Evolutionary conservation across 768 basidiomycete genomes (phyloP).

Genomic region (Termitomyces sp.): DNA sequence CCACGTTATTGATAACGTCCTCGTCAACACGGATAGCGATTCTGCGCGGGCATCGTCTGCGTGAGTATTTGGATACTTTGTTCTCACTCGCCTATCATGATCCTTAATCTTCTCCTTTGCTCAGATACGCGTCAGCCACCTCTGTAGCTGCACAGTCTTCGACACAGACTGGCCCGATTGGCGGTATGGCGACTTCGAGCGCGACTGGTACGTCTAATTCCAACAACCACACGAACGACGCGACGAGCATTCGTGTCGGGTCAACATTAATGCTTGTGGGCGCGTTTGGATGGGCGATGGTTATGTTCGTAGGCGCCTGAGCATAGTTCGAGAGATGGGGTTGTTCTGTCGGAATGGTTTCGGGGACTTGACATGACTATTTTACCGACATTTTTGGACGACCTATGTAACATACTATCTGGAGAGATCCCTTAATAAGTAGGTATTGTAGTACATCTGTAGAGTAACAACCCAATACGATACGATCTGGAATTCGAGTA

Average conservation of each 20-base stretch:
- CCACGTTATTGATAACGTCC: slow-evolving; percentile 57
- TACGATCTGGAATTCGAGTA: not conserved
- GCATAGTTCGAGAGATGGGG: not conserved
- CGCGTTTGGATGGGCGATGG: not conserved
- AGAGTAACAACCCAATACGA: no score
- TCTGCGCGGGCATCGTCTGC: slow-evolving; percentile 47
- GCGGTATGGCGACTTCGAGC: slow-evolving; percentile 14
- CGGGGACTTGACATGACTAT: no score
- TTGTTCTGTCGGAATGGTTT: no score
- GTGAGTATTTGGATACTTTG: slow-evolving; percentile 33
- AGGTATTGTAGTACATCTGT: not conserved
- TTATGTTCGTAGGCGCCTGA: not conserved
- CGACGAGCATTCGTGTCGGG: not conserved
- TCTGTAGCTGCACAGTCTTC: slow-evolving; percentile 39
- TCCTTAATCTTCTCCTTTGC: no score
- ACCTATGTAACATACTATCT: not conserved
- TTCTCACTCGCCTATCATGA: not conserved
- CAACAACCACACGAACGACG: not conserved
- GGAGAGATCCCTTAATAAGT: not conserved
- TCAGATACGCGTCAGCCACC: slow-evolving; percentile 44
- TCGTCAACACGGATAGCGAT: slow-evolving; percentile 45
- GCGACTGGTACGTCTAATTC: not conserved
- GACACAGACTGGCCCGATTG: slow-evolving; percentile 43
- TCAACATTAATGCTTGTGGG: slow-evolving; percentile 4
- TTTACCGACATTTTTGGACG: not conserved